Percentiles rank a stretch among this genome's conserved stretches.
Evolutionary conservation across 2,329 filamentous ascomycete species (phyloP).

Genomic region (Colletotrichum sp.): DNA sequence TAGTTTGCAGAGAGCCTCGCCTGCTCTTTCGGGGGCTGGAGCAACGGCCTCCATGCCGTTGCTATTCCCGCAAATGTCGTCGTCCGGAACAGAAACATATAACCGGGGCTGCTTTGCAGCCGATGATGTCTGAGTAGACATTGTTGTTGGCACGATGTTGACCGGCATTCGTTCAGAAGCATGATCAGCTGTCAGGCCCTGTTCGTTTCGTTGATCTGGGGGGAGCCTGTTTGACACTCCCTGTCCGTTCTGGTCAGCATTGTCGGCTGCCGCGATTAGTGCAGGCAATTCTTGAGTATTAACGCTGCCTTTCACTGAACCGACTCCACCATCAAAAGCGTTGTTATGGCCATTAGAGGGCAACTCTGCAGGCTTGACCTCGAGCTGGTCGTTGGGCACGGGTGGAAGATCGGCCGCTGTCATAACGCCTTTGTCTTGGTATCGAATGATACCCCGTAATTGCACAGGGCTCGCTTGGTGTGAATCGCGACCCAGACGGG

Average conservation of each 20-base stretch:
- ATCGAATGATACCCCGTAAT: slow-evolving; percentile 13
- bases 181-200: background rate
- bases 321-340: background rate
- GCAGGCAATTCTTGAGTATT: background rate
- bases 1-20: background rate
- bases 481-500: no score
- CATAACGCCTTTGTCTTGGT: slow-evolving; percentile 24
- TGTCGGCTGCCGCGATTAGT: background rate
- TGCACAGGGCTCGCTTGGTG: no score
- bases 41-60: background rate
- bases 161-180: background rate
- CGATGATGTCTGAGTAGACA: background rate
- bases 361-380: background rate
- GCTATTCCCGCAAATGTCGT: background rate
- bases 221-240: background rate
- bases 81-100: background rate
- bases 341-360: background rate
- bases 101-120: background rate
- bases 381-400: slow-evolving; percentile 18
- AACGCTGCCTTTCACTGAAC: background rate
- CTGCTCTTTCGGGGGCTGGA: background rate
- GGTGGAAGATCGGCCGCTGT: background rate
- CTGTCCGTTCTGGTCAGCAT: background rate
- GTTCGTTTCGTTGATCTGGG: background rate
- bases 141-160: background rate